Evolutionary conservation across 78 protist genomes (phyloP).

Genomic region (Cavenderia fasciculata): DNA sequence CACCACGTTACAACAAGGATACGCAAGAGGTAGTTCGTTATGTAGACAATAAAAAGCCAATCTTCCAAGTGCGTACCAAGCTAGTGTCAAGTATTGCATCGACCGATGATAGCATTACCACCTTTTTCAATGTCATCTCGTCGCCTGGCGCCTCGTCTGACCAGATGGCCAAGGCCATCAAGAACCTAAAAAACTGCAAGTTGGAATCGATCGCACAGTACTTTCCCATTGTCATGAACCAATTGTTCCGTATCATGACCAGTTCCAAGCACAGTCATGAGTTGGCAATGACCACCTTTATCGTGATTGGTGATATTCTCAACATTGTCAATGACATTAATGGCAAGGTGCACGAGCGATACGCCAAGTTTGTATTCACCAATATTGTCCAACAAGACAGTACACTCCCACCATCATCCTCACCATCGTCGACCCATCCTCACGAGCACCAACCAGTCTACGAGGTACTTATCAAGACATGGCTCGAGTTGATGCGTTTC

Average conservation of each 20-base stretch:
- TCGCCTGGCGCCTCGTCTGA: background rate
- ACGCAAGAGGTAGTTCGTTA: conserved; percentile 25
- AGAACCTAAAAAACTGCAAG: background rate
- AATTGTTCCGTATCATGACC: conserved; percentile 62
- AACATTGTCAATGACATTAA: conserved; percentile 44
- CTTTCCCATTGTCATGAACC: conserved; percentile 65
- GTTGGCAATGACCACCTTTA: conserved; percentile 31
- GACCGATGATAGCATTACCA: conserved; percentile 31
- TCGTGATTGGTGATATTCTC: conserved; percentile 35
- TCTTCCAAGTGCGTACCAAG: conserved; percentile 68
- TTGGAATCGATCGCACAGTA: conserved; percentile 47
- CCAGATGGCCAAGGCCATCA: conserved; percentile 25
- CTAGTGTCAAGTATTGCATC: conserved; percentile 10
- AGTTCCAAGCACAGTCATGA: conserved; percentile 12
- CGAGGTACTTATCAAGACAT: conserved; percentile 62
- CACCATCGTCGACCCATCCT: no score
- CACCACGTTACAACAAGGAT: conserved; percentile 42
- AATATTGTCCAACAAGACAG: background rate
- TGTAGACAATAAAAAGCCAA: conserved; percentile 63
- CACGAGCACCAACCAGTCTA: conserved; percentile 20
- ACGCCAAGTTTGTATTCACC: conserved; percentile 47
- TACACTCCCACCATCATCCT: no score
- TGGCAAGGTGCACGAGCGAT: background rate
- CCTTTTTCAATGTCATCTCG: conserved; percentile 32
- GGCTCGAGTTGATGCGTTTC: conserved; percentile 61